Evolutionary conservation across 140 eudicot genomes (phyloP).

Genomic region (Oenanthe javanica): DNA sequence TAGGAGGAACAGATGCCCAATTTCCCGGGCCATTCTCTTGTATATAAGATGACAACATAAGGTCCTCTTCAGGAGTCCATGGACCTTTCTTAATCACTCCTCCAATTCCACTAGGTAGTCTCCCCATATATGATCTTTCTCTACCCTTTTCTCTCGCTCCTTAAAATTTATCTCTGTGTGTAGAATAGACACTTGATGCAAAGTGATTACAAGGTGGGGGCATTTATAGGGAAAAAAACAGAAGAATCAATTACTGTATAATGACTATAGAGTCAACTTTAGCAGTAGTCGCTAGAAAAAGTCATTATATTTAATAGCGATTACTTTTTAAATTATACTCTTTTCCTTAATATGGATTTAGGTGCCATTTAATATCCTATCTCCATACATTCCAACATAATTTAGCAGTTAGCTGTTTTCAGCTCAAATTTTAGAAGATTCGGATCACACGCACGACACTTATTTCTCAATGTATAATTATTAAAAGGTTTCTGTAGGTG

Average conservation of each 20-base stretch:
- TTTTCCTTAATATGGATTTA: background rate
- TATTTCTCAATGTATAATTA: background rate
- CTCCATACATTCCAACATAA: background rate
- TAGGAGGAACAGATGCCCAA: background rate
- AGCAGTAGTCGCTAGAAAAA: background rate
- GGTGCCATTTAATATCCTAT: background rate
- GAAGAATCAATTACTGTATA: background rate
- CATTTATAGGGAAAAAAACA: background rate
- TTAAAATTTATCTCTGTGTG: background rate
- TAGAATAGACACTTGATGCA: background rate
- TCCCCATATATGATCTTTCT: background rate
- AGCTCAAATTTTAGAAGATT: background rate
- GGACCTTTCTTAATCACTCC: background rate
- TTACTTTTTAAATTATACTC: background rate
- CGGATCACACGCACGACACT: background rate
- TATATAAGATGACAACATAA: background rate
- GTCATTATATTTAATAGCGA: background rate
- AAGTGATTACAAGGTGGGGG: background rate
- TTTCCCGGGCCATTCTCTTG: background rate
- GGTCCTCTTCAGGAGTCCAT: background rate
- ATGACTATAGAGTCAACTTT: background rate
- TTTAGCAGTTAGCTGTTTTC: background rate
- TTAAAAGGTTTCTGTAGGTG: background rate
- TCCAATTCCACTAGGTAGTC: background rate
- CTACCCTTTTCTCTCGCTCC: background rate